Conservation (phyloP, 108 stramenopile genomes). For the Fragilaria radians region DNA sequence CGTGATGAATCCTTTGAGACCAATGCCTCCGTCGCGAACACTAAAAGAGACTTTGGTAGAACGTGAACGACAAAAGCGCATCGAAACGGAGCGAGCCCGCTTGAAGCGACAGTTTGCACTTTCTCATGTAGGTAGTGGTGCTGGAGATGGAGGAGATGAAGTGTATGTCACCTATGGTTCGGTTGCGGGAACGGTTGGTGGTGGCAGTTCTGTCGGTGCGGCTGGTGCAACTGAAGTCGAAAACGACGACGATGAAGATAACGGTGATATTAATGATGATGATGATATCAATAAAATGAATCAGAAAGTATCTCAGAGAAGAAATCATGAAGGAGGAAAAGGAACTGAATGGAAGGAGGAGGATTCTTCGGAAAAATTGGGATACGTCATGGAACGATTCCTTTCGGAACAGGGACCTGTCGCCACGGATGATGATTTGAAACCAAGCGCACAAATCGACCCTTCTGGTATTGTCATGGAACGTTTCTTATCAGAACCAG, state of each 20-base stretch:
- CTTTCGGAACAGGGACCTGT: constrained; percentile 18
- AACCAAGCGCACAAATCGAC: not conserved
- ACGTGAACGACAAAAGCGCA: constrained; percentile 62
- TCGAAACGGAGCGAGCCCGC: constrained; percentile 65
- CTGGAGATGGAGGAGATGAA: not conserved
- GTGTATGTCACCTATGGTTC: constrained; percentile 19
- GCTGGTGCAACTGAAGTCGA: not conserved
- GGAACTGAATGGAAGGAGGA: constrained; percentile 5
- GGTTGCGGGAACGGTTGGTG: constrained; percentile 40
- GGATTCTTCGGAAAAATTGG: constrained; percentile 8
- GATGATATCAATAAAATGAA: constrained; percentile 6
- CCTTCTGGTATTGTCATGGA: constrained; percentile 45
- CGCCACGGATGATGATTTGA: not conserved
- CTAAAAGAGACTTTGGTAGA: constrained; percentile 68
- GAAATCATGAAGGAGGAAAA: not conserved
- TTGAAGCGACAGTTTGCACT: constrained; percentile 68
- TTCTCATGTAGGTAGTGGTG: constrained; percentile 12
- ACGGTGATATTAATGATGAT: not conserved
- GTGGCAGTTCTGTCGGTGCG: constrained; percentile 29
- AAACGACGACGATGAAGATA: constrained; percentile 22
- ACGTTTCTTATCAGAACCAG: constrained; percentile 34
- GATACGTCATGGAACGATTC: constrained; percentile 68
- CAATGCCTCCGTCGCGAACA: constrained; percentile 41
- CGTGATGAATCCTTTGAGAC: no score
- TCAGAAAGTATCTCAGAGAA: no score